These are phyloP conservation scores for Leccinum subrobustum DNA, from an alignment of 1,284 basidiomycete genomes.

Conservation along the genomic window DNA sequence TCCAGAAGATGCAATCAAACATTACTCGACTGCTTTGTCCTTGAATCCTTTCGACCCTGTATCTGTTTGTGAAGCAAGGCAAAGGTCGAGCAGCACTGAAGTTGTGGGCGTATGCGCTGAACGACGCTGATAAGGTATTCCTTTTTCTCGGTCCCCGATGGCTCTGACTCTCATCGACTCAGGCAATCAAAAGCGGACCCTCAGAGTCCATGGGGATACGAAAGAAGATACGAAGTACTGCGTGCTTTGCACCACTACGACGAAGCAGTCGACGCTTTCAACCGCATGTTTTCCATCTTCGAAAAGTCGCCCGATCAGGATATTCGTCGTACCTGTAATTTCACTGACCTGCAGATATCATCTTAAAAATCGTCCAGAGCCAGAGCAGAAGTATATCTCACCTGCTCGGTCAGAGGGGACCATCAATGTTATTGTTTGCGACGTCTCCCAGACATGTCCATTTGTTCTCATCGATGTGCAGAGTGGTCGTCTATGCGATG, in stretches of 20 bases:
- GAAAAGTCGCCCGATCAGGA: neutral
- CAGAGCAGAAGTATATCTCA: conserved; percentile 3
- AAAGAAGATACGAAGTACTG: conserved; percentile 4
- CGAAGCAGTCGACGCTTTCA: conserved; percentile 5
- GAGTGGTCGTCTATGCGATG: conserved; percentile 9
- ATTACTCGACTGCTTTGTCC: conserved; percentile 4
- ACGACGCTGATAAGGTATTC: conserved; percentile 5
- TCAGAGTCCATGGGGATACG: neutral
- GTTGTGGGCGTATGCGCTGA: conserved; percentile 1
- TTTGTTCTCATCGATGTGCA: conserved; percentile 11
- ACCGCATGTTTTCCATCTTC: neutral
- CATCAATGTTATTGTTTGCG: neutral
- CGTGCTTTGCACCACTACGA: conserved; percentile 1
- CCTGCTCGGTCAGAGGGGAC: neutral
- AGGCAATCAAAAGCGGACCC: conserved; percentile 4
- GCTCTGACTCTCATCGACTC: neutral
- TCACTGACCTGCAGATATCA: no score
- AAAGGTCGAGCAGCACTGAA: neutral
- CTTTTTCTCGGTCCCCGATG: neutral
- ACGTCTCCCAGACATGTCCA: neutral
- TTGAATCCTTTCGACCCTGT: neutral
- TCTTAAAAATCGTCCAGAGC: neutral
- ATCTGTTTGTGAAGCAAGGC: conserved; percentile 16
- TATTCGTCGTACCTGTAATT: neutral
- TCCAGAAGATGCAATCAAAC: neutral